A percentile compares a stretch with the other conserved stretches of the same genome.
phyloP scores from a whole-genome alignment of 345 rosid genomes.

The Balakata baccata region DNA sequence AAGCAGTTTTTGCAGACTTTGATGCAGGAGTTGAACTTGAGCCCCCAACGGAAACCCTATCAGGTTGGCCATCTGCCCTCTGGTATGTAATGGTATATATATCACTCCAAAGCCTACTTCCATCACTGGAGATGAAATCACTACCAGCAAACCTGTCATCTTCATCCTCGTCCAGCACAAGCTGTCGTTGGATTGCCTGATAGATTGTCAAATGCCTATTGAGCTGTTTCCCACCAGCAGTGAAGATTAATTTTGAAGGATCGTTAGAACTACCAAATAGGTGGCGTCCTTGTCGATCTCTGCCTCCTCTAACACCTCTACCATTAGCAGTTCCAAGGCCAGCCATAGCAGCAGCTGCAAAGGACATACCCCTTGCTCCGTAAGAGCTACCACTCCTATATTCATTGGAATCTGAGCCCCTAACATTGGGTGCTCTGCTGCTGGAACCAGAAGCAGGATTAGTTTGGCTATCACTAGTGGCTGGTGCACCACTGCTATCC shows the following conservation, averaged over 20 bases:
- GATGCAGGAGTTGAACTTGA: slow-evolving; percentile 47
- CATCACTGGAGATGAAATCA: slow-evolving; percentile 83
- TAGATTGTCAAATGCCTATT: slow-evolving; percentile 91
- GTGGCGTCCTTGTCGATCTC: slow-evolving; percentile 85
- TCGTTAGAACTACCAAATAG: slow-evolving; percentile 60
- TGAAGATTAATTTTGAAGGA: slow-evolving; percentile 72
- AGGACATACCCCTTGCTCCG: slow-evolving; percentile 93
- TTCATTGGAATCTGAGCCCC: slow-evolving; percentile 73
- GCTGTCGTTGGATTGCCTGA: slow-evolving; percentile 96
- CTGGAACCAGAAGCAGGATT: slow-evolving; percentile 78
- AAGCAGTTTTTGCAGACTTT: slow-evolving; percentile 55
- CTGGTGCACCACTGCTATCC: slow-evolving; percentile 43
- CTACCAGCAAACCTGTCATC: slow-evolving; percentile 82
- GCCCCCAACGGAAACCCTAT: slow-evolving; percentile 60
- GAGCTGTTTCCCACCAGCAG: slow-evolving; percentile 88
- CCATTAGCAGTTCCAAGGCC: slow-evolving; percentile 91
- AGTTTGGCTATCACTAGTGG: slow-evolving; percentile 52
- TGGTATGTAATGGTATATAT: slow-evolving; percentile 88
- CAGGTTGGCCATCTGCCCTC: slow-evolving; percentile 77
- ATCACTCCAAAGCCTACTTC: slow-evolving; percentile 83
- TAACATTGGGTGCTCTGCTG: slow-evolving; percentile 62
- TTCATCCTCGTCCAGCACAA: slow-evolving; percentile 83
- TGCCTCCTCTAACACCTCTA: slow-evolving; percentile 87
- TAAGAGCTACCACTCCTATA: slow-evolving; percentile 63
- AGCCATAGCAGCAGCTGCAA: slow-evolving; percentile 99